A percentile compares a stretch with the other conserved stretches of the same genome.
phyloP scores from a whole-genome alignment of 305 asterid genomes.

The Fraxinus ornus region DNA sequence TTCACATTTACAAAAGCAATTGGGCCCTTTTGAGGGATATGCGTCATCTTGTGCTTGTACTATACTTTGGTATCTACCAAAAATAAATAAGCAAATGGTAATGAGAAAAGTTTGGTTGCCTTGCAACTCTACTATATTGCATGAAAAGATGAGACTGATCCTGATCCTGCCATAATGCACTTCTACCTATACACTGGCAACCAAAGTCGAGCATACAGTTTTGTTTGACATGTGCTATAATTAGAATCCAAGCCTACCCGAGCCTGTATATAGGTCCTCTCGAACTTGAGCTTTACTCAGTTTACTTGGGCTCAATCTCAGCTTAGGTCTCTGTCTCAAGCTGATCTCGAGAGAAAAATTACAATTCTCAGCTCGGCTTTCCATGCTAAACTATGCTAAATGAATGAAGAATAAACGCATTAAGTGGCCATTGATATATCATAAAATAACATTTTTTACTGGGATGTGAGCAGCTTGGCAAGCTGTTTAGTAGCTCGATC shows the following conservation, averaged over 20 bases:
- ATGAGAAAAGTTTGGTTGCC: neutral
- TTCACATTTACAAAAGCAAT: neutral
- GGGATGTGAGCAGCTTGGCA: neutral
- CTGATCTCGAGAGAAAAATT: neutral
- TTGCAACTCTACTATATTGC: constrained; percentile 2
- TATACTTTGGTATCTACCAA: neutral
- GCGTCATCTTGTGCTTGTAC: neutral
- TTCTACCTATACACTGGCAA: neutral
- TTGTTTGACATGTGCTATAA: neutral
- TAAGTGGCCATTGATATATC: neutral
- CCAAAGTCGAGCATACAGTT: neutral
- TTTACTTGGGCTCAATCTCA: neutral
- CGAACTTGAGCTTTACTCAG: neutral
- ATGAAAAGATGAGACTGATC: neutral
- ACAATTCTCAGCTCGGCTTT: neutral
- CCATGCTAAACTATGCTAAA: neutral
- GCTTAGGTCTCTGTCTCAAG: neutral
- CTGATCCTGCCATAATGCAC: neutral
- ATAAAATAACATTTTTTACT: neutral
- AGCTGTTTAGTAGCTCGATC: neutral
- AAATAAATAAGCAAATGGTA: neutral
- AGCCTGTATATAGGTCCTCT: neutral
- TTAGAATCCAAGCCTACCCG: neutral
- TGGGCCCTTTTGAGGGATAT: neutral
- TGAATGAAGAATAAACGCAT: neutral